Conservation (phyloP, 495 filamentous ascomycete species). For the Penicillium bialowiezense region DNA sequence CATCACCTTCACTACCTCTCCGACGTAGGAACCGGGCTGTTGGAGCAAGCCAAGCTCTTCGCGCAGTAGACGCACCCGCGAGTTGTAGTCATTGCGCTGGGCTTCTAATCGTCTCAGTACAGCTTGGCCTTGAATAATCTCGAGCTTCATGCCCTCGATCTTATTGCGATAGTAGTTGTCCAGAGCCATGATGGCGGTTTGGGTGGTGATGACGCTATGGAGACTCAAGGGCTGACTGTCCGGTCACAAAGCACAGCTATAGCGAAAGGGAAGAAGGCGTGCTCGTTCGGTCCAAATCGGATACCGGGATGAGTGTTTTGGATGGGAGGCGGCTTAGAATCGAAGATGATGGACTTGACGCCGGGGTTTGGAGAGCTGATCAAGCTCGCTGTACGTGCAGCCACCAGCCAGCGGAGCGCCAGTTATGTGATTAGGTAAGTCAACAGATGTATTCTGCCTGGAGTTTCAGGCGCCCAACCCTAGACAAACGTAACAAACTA, state of each 20-base stretch:
- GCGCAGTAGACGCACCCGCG: conserved; percentile 87
- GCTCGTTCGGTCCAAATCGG: not conserved
- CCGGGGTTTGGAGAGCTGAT: conserved; percentile 3
- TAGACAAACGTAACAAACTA: not conserved
- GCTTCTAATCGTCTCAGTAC: conserved; percentile 92
- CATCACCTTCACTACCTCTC: conserved; percentile 99
- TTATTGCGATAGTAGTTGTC: conserved; percentile 99
- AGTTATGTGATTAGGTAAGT: no score
- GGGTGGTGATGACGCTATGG: conserved; percentile 28
- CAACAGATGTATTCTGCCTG: no score
- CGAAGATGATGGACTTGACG: conserved; percentile 1
- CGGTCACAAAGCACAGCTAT: conserved; percentile 1
- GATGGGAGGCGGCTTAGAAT: not conserved
- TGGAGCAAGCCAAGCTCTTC: conserved; percentile 96
- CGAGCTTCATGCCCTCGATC: conserved; percentile 99
- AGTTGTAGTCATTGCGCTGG: conserved; percentile 99
- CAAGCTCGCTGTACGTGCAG: conserved; percentile 6
- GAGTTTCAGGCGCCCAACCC: not conserved
- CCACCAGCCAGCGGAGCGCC: not conserved
- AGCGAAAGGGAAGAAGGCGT: not conserved
- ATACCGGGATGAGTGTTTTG: not conserved
- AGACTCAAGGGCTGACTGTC: conserved; percentile 8
- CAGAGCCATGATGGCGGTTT: conserved; percentile 76
- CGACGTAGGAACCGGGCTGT: conserved; percentile 97
- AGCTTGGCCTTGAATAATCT: conserved; percentile 98